Evolutionary conservation across 164 flowering plant genomes (phyloP), one percentile per base, ranked within the genome.

Genomic region (Chloranthus sessilifolius): DNA sequence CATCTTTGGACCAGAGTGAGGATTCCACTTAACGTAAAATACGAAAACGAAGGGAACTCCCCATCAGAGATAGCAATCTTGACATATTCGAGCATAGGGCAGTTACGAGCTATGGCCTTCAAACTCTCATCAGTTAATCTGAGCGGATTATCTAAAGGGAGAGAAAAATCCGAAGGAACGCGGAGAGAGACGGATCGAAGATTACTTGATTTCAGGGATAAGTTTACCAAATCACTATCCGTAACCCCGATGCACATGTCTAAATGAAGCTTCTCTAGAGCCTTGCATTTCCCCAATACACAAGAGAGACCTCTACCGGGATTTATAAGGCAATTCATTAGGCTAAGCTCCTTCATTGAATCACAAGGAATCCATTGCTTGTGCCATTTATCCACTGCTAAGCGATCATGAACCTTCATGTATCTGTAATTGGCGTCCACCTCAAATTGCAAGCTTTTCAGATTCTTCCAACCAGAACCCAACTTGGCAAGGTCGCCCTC

Each of bases 281-380:
- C 75, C 59, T 52, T 64, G 68, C 96, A 88, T 50, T 72, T 78
- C 23, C 70, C 75, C 27, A 88, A 43, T 0, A 84, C 68, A 66
- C 90, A 84, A 55, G 81, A 77, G 53, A 82, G 88, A 12, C 88
- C 94, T 72, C 85, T 71, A 30, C 86, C 94, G 0, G 86, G 86
- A 58, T 71, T 71, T 34, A 84, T 76, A 25, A 79, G 74, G 69
- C 94, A 81, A 59, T 88, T 81, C 23, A 72, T 81, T 66, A 85
- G 67, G 65, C 73, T 74, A 38, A 88, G 82, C 53, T 88, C 94
- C 51, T 60, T 26, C 84, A 88, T 62, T 30, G 58, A 74, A 20
- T 81, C 88, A 54, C 96, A 87, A 4, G 88, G 81, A 21, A 78
- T 49, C 62, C 43, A 58, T 50, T 80, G 85, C 57, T 64, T 82